Conservation (phyloP, 2,329 filamentous ascomycete genomes). For the Cryphonectria carpinicola region DNA sequence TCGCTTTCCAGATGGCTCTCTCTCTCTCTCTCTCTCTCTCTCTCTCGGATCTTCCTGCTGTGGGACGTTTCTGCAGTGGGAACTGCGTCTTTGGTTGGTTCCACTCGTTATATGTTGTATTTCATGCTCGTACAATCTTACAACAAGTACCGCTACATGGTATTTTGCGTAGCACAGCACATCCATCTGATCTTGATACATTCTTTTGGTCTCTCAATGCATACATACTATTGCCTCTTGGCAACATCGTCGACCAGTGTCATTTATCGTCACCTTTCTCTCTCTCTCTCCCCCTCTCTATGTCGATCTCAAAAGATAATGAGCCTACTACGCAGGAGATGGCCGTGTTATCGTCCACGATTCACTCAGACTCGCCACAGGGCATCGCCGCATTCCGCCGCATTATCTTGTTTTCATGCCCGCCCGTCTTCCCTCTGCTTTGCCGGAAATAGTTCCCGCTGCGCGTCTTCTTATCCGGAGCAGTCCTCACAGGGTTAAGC, state of each 20-base stretch:
- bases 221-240: not conserved
- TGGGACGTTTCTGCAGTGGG: not conserved
- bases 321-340: not conserved
- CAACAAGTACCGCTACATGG: not conserved
- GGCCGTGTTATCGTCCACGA: not conserved
- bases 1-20: not conserved
- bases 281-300: too few relatives aligned
- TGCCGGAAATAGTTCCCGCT: not conserved
- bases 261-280: not conserved
- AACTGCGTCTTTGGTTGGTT: not conserved
- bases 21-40: not conserved
- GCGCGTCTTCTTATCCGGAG: not conserved
- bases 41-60: not conserved
- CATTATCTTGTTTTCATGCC: not conserved
- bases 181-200: not conserved
- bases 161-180: not conserved
- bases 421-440: not conserved
- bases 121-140: not conserved
- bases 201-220: not conserved
- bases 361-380: not conserved
- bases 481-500: not conserved
- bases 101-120: not conserved
- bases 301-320: not conserved
- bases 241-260: not conserved
- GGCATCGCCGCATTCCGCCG: not conserved